Base-by-base conservation (phyloP, 2,329 filamentous ascomycete genomes). In the Aspergillus eucalypticola region DNA sequence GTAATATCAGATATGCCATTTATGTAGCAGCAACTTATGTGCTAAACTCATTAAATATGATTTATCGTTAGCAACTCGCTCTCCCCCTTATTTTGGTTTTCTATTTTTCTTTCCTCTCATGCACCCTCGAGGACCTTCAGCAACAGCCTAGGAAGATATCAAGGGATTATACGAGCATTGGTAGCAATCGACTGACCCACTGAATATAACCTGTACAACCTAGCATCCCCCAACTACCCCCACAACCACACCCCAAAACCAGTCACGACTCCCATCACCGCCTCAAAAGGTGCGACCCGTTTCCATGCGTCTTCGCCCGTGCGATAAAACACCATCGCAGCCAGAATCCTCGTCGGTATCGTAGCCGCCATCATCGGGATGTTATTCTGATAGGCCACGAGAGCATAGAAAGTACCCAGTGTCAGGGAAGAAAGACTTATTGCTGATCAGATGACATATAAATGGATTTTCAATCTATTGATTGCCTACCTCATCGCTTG, bases 361-460 rank as follows among this genome's bases (percentile, higher is more conserved):
- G 42, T 56, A 13, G 25, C 44, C 3, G 29, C n/a, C 54, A 56
- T 56, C 17, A 56, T 8, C 4, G 44, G 42, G 42, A 41, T 39
- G 38, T 56, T 49, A 10, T 56, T 50, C 54, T 56, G 54, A n/a
- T 49, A 56, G 10, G 44, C 25, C 29, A 27, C 42, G 8, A 56
- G 23, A 2, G 54, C 54, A 8, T 56, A 50, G 42, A 38, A 38
- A 3, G 44, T 50, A 17, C 54, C 54, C 11, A 56, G 44, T 3
- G 44, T n/a, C 21, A 56, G 11, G 8, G 54, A 56, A 0, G 29
- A 48, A 8, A 50, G 17, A 50, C 54, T 56, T n/a, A 2, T n/a
- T 7, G 1, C 5, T 10, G 3, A 25, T 46, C 13, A 25, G 42
- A 6, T 7, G 6, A 7, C 6, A 7, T 25, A 25, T 8, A 15